Evolutionary conservation across 2,329 filamentous ascomycete species (phyloP).

Genomic region (Exophiala mesophila): DNA sequence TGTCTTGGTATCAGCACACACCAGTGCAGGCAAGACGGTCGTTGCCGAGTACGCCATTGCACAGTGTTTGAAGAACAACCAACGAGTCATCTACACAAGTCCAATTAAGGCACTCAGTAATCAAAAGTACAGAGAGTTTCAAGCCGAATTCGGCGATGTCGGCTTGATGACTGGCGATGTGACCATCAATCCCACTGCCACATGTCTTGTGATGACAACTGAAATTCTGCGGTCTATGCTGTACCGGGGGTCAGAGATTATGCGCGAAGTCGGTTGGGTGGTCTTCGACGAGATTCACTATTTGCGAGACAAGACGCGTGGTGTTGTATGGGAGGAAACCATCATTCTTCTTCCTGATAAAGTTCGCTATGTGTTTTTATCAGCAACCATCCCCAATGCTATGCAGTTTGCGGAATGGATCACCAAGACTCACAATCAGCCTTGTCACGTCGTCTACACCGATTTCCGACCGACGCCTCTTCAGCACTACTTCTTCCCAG

Average conservation of each 20-base stretch:
- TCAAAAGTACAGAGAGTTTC: constrained; percentile 97
- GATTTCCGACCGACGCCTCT: constrained; percentile 95
- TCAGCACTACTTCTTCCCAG: constrained; percentile 96
- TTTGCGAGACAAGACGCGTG: constrained; percentile 86
- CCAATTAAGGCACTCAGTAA: constrained; percentile 98
- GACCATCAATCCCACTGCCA: constrained; percentile 97
- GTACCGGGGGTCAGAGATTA: constrained; percentile 96
- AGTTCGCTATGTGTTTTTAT: constrained; percentile 96
- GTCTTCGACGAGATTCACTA: constrained; percentile 99
- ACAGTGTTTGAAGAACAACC: constrained; percentile 93
- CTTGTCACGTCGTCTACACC: constrained; percentile 98
- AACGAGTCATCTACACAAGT: constrained; percentile 98
- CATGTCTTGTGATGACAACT: constrained; percentile 97
- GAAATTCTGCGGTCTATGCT: constrained; percentile 99
- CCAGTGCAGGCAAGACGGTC: constrained; percentile 95
- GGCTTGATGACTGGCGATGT: constrained; percentile 99
- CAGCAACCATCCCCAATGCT: constrained; percentile 95
- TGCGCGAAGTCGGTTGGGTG: constrained; percentile 98
- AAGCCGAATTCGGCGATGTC: constrained; percentile 91
- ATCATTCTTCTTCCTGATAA: constrained; percentile 98
- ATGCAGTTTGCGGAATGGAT: constrained; percentile 99
- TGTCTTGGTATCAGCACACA: constrained; percentile 94
- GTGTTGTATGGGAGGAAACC: constrained; percentile 98
- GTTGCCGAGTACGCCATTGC: constrained; percentile 98
- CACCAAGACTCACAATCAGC: constrained; percentile 93